A percentile compares a stretch with the other conserved stretches of the same genome.
Evolutionary conservation across 106 monocot genomes (phyloP).

Genomic region (Dendrobium chrysotoxum): DNA sequence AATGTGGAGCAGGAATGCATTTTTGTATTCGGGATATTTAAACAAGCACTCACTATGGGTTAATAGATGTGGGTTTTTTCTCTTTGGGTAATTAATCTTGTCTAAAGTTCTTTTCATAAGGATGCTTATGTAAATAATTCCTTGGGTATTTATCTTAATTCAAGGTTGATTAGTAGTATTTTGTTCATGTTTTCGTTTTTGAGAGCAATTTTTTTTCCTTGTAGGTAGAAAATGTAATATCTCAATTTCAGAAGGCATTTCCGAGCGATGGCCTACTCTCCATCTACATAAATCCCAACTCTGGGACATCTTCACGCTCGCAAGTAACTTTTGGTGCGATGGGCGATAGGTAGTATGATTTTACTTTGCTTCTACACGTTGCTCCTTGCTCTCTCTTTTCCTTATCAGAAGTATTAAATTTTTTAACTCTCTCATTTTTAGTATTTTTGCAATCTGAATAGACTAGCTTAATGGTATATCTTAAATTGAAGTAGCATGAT

Average conservation of each 20-base stretch:
- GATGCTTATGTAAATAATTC: background rate
- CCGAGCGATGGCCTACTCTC: slow-evolving; percentile 81
- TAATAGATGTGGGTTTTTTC: background rate
- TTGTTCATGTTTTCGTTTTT: background rate
- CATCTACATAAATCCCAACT: slow-evolving; percentile 74
- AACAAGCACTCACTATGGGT: background rate
- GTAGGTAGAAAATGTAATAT: slow-evolving; percentile 71
- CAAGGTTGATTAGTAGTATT: background rate
- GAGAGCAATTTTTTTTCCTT: slow-evolving; percentile 1
- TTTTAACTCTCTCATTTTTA: background rate
- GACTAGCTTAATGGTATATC: background rate
- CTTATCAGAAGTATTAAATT: background rate
- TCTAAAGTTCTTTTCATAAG: background rate
- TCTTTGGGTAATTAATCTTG: background rate
- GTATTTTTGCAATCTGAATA: background rate
- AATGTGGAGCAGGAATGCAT: background rate
- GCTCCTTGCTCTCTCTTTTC: background rate
- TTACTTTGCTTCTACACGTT: background rate
- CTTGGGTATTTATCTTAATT: background rate
- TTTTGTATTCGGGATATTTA: background rate
- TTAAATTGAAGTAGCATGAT: background rate
- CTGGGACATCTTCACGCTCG: slow-evolving; percentile 50
- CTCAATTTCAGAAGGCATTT: slow-evolving; percentile 54
- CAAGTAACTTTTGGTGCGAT: slow-evolving; percentile 92
- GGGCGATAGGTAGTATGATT: slow-evolving; percentile 69